Evolutionary conservation across 495 filamentous ascomycete species (phyloP), one percentile per base, ranked within the genome.

Genomic region (Trichoderma virens): DNA sequence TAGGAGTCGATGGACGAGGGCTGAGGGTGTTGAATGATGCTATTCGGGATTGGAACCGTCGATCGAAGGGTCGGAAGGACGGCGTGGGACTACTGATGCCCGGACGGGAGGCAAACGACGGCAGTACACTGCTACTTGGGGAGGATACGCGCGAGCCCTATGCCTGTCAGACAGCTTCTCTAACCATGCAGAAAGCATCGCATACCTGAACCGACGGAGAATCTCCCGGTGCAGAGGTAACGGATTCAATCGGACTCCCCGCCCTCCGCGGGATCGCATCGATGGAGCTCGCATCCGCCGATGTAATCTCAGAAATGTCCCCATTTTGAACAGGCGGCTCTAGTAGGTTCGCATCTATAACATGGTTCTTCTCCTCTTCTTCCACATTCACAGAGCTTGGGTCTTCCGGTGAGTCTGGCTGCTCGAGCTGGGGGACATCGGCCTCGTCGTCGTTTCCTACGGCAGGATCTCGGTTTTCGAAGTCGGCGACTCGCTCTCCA

Each of bases 41-140:
- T 65, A 93, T 80, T 51, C 92, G 88, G 30, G 95, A 92, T 70
- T 94, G 90, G 75, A 98, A 98, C 27, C 95, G 86, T 67, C 92
- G 84, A 69, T 98, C 94, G 71, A 98, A 98, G 11, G 94, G 94
- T 70, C 92, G 83, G 66, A 96, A 87, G 14, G 91, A 91, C 9
- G 90, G 90, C 23, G 89, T 91, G 18, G 88, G 89, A 59, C 80
- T 83, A 65, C 70, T 70, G 2, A 83, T 62, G 8, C 80, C 79
- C 16, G 75, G 78, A 28, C 82, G 75, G 32, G 76, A 77, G 60
- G 79, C 74, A 34, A 77, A 63, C 38, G 78, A 79, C 1, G 78
- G 80, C 2, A 81, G 68, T 20, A 82, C 67, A 62, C 79, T 90
- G 70, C 90, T 91, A 35, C 85, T 85, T 39, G 83, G 84, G 6